A percentile compares a stretch with the other conserved stretches of the same genome.
Conservation (phyloP, 2,329 filamentous ascomycete genomes). For the Aspergillus fructus region DNA sequence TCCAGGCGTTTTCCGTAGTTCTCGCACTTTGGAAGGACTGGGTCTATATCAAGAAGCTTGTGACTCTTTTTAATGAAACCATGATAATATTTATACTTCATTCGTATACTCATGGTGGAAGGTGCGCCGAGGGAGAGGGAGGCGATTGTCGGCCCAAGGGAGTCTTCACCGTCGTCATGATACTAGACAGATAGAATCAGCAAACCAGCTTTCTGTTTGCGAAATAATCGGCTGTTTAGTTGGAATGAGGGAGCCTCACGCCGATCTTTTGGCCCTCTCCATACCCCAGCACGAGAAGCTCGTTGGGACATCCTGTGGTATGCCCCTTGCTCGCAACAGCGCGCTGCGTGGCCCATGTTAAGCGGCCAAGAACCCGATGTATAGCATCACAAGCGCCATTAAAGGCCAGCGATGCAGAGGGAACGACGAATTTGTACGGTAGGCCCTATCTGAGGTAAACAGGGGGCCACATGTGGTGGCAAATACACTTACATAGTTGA, state of each 20-base stretch:
- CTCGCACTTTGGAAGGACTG: slow-evolving; percentile 33
- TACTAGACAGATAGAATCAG: slow-evolving; percentile 35
- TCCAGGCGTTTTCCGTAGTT: slow-evolving; percentile 21
- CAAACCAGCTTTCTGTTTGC: background rate
- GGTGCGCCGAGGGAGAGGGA: slow-evolving; percentile 55
- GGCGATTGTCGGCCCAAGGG: slow-evolving; percentile 56
- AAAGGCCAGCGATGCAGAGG: slow-evolving; percentile 46
- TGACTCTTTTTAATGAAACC: slow-evolving; percentile 21
- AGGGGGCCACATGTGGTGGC: too few relatives aligned
- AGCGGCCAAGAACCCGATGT: slow-evolving; percentile 46
- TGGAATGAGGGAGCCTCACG: slow-evolving; percentile 27
- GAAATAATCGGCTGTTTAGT: too few relatives aligned
- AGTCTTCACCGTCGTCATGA: slow-evolving; percentile 60
- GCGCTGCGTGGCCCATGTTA: slow-evolving; percentile 54
- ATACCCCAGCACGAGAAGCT: slow-evolving; percentile 56
- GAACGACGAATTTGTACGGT: slow-evolving; percentile 60
- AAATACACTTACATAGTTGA: slow-evolving; percentile 45
- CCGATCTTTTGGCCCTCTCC: slow-evolving; percentile 56
- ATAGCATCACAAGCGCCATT: slow-evolving; percentile 43
- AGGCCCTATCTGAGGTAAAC: slow-evolving; percentile 44
- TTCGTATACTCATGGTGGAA: slow-evolving; percentile 54
- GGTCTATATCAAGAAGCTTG: slow-evolving; percentile 26
- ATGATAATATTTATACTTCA: slow-evolving; percentile 52
- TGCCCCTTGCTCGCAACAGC: slow-evolving; percentile 32
- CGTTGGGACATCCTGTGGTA: slow-evolving; percentile 49